Evolutionary conservation across 1,139 yeast species (phyloP), one percentile per base, ranked within the genome.

Genomic region (Pichia sp.): DNA sequence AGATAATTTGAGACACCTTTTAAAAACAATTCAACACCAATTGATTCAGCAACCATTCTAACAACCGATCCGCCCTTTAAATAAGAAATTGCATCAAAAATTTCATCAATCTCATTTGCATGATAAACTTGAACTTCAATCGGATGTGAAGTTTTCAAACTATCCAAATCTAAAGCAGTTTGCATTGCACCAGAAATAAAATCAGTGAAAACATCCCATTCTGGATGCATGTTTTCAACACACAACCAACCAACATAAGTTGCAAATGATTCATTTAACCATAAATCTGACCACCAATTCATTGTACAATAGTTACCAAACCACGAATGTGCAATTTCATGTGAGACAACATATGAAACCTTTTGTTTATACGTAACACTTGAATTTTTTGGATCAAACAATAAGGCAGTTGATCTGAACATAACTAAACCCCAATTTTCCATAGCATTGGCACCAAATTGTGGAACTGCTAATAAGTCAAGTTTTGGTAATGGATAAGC

Each of bases 261-360:
- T 18, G 84, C 84, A 66, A 80, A 80, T 18, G 84, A 83, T 67
- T 80, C 84, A 60, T 80, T 80, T 55, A 80, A 72, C 84, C 84
- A 80, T 58, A 80, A 70, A 54, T 79, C 84, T 55, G 80, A 81
- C 84, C 84, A 80, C 75, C 79, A 80, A 59, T 78, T 75, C 84
- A 80, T 80, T 46, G 84, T 80, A 53, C 79, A 82, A 65, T 77
- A 75, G 61, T 80, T 76, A 55, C 84, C 84, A 60, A 80, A 80
- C 84, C 84, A 80, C 62, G 80, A 83, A 67, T 80, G 84, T n/a
- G 84, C 83, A 57, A 79, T 68, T 64, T 80, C 84, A 63, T 80
- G 84, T 59, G 80, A 76, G 30, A 80, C 80, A 45, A 80, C 83
- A 57, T 80, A 80, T 14, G 83, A 76, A 39, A 80, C 83, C 60